Evolutionary conservation across 345 rosid genomes (phyloP).

Genomic region (Gossypium turneri): DNA sequence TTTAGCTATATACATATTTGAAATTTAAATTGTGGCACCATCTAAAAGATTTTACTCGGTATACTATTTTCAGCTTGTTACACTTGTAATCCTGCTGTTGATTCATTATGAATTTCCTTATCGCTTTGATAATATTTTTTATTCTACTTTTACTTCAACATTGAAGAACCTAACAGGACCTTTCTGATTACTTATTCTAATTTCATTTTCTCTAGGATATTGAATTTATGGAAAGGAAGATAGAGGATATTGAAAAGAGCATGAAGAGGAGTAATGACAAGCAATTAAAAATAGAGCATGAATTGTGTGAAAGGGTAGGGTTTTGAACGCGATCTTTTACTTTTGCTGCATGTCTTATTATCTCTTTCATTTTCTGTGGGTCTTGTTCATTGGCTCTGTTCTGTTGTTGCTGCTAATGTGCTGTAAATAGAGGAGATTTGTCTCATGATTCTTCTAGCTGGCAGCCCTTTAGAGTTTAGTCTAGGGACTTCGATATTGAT

Average conservation of each 20-base stretch:
- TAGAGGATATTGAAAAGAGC: conserved; percentile 94
- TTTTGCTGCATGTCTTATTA: neutral
- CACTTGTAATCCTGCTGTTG: neutral
- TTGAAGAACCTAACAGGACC: neutral
- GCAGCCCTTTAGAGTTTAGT: neutral
- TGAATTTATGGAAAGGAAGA: conserved; percentile 71
- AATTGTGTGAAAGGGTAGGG: conserved; percentile 53
- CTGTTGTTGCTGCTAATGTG: neutral
- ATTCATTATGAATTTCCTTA: neutral
- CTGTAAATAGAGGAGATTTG: neutral
- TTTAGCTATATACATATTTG: neutral
- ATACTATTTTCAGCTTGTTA: neutral
- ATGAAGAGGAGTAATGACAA: conserved; percentile 99
- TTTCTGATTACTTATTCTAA: conserved; percentile 3
- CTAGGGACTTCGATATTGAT: neutral
- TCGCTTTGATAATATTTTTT: conserved; percentile 5
- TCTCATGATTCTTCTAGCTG: neutral
- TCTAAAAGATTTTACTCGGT: neutral
- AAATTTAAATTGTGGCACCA: neutral
- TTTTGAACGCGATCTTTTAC: neutral
- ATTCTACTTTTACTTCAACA: neutral
- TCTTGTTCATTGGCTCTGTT: neutral
- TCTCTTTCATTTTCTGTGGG: neutral
- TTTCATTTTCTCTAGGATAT: conserved; percentile 50
- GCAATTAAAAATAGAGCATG: conserved; percentile 77